Conservation (phyloP, 2,329 filamentous ascomycete genomes). For the Clonostachys rosea region DNA sequence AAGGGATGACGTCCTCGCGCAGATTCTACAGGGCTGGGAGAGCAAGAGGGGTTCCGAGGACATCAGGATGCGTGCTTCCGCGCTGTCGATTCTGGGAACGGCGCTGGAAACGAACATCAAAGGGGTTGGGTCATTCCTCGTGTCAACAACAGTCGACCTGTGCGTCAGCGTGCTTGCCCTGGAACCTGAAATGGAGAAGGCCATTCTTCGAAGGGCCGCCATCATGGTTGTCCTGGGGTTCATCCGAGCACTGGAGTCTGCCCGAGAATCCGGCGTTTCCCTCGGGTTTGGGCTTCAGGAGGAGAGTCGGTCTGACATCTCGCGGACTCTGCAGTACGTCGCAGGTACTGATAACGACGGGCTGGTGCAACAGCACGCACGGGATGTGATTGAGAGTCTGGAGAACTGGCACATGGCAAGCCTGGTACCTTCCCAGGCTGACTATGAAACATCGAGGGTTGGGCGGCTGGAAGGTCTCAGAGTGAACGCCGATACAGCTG, state of each 20-base stretch:
- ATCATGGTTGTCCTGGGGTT: constrained; percentile 60
- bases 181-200: constrained; percentile 55
- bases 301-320: constrained; percentile 55
- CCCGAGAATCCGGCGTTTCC: constrained; percentile 36
- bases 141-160: constrained; percentile 56
- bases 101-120: constrained; percentile 56
- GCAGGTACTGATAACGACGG: constrained; percentile 62
- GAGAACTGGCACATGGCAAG: constrained; percentile 55
- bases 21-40: constrained; percentile 65
- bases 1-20: constrained; percentile 44
- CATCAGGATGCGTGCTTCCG: constrained; percentile 63
- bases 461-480: constrained; percentile 29
- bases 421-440: constrained; percentile 31
- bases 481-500: constrained; percentile 20
- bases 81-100: constrained; percentile 59
- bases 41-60: constrained; percentile 63
- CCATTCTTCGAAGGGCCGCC: constrained; percentile 63
- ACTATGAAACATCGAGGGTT: constrained; percentile 13
- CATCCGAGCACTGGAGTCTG: constrained; percentile 52
- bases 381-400: constrained; percentile 62
- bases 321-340: constrained; percentile 59
- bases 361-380: constrained; percentile 62
- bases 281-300: constrained; percentile 50
- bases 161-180: constrained; percentile 58
- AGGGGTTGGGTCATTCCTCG: constrained; percentile 46